A percentile compares a stretch with the other conserved stretches of the same genome.
Conservation (phyloP, 2,329 filamentous ascomycete species). For the Cladosporium sp. region DNA sequence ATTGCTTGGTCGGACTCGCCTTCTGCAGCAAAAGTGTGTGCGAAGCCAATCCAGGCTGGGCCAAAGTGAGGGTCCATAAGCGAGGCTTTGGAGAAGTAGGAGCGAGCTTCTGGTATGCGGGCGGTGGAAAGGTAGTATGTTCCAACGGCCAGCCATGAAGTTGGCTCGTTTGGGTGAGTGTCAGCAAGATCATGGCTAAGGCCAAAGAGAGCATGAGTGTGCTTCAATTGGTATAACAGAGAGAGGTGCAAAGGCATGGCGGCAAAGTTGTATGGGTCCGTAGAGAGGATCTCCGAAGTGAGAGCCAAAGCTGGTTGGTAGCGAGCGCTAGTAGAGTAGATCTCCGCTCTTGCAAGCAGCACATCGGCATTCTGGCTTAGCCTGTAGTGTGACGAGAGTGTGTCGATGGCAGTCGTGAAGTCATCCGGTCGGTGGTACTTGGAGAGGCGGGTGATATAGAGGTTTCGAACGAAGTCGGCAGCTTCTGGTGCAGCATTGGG, state of each 20-base stretch:
- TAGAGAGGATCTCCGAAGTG: constrained; percentile 75
- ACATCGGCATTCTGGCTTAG: constrained; percentile 84
- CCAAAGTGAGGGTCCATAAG: constrained; percentile 98
- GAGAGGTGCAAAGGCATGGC: constrained; percentile 89
- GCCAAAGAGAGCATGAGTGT: constrained; percentile 85
- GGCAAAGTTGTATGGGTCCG: constrained; percentile 83
- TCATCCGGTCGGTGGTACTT: constrained; percentile 87
- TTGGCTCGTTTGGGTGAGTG: constrained; percentile 83
- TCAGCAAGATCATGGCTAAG: constrained; percentile 91
- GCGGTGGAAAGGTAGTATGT: constrained; percentile 89
- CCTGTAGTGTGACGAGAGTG: constrained; percentile 88
- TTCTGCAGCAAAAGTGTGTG: constrained; percentile 95
- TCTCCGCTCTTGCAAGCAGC: constrained; percentile 81
- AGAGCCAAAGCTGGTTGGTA: constrained; percentile 83
- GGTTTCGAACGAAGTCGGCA: constrained; percentile 88
- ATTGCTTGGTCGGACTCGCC: constrained; percentile 98
- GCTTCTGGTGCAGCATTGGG: constrained; percentile 69
- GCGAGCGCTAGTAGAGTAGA: constrained; percentile 89
- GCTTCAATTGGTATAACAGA: constrained; percentile 79
- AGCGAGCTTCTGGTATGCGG: constrained; percentile 86
- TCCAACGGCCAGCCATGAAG: constrained; percentile 89
- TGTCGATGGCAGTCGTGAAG: constrained; percentile 82
- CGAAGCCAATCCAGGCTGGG: constrained; percentile 97
- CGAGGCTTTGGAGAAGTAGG: constrained; percentile 95
- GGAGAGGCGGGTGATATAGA: constrained; percentile 91